Percentiles rank a stretch among this genome's conserved stretches.
These are phyloP conservation scores for Phytophthora agathidicida DNA, from an alignment of 352 stramenopile species.

Conservation along the genomic window DNA sequence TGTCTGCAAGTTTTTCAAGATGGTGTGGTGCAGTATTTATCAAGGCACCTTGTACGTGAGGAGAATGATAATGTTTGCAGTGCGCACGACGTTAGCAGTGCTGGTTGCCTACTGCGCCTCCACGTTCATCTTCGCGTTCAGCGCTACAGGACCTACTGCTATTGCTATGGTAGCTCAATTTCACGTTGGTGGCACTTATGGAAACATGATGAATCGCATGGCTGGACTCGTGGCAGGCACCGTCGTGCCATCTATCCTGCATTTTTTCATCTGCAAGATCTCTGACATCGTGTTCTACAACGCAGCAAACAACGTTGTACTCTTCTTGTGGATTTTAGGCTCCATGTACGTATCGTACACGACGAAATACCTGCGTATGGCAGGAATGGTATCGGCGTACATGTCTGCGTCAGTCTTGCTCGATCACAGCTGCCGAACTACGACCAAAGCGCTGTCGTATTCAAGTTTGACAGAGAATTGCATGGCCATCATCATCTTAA, in stretches of 20 bases:
- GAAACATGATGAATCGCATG: constrained; percentile 69
- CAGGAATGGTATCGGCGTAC: constrained; percentile 72
- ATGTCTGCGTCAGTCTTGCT: constrained; percentile 69
- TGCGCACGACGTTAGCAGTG: constrained; percentile 63
- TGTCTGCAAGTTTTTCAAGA: constrained; percentile 53
- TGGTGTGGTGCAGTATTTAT: constrained; percentile 44
- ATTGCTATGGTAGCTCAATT: constrained; percentile 73
- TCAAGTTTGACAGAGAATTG: constrained; percentile 70
- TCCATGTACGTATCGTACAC: constrained; percentile 83
- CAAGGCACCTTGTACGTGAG: constrained; percentile 46
- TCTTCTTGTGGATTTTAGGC: constrained; percentile 63
- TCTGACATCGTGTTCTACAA: constrained; percentile 52
- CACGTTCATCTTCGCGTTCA: constrained; percentile 75
- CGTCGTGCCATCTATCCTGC: constrained; percentile 72
- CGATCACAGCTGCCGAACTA: constrained; percentile 48
- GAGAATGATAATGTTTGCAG: constrained; percentile 50
- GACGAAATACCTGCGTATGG: constrained; percentile 55
- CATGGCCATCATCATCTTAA: constrained; percentile 71
- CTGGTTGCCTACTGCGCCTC: constrained; percentile 57
- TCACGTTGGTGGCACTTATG: constrained; percentile 70
- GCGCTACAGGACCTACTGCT: constrained; percentile 56
- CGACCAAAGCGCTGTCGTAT: constrained; percentile 46
- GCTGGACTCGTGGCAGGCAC: constrained; percentile 69
- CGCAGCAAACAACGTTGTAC: constrained; percentile 59
- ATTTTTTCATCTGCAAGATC: constrained; percentile 75